Percentiles rank a stretch among this genome's conserved stretches.
These are phyloP conservation scores for Nemania abortiva DNA, from an alignment of 2,329 filamentous ascomycete genomes.

Conservation along the genomic window DNA sequence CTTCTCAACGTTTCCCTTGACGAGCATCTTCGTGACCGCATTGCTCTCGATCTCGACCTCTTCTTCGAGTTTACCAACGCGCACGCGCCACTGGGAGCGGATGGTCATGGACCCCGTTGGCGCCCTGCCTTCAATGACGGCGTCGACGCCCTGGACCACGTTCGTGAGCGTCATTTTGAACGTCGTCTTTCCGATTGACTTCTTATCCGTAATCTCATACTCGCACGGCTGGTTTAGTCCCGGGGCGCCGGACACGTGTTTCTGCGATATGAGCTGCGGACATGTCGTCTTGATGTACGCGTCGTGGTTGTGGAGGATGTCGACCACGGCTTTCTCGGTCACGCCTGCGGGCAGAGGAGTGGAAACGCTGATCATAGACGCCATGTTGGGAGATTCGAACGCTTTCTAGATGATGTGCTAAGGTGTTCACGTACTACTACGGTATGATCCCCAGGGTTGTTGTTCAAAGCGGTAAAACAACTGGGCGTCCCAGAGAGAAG, in stretches of 20 bases:
- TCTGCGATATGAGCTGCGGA: constrained; percentile 45
- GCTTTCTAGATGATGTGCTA: too few species aligned
- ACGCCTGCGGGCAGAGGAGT: constrained; percentile 47
- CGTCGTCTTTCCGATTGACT: constrained; percentile 57
- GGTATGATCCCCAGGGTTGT: too few species aligned
- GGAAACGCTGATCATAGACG: constrained; percentile 57
- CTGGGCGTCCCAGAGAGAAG: too few species aligned
- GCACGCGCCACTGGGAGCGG: constrained; percentile 39
- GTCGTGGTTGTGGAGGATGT: constrained; percentile 63
- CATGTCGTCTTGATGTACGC: constrained; percentile 47
- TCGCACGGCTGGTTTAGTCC: constrained; percentile 36
- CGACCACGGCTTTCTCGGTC: constrained; percentile 41
- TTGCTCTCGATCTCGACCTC: constrained; percentile 48
- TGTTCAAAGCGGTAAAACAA: too few species aligned
- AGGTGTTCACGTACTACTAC: too few species aligned
- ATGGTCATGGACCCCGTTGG: constrained; percentile 46
- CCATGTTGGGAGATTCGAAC: constrained; percentile 36
- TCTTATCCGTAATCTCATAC: constrained; percentile 48
- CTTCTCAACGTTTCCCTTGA: constrained; percentile 50
- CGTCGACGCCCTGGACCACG: constrained; percentile 45
- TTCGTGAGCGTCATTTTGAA: constrained; percentile 48
- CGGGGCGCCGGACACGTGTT: constrained; percentile 33
- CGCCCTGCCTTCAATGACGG: constrained; percentile 44
- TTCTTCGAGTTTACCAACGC: constrained; percentile 42
- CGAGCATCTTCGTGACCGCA: constrained; percentile 46